Percentiles rank a stretch among this genome's conserved stretches.
Evolutionary conservation across 2,329 filamentous ascomycete species (phyloP).

Genomic region (Byssochlamys sp.): DNA sequence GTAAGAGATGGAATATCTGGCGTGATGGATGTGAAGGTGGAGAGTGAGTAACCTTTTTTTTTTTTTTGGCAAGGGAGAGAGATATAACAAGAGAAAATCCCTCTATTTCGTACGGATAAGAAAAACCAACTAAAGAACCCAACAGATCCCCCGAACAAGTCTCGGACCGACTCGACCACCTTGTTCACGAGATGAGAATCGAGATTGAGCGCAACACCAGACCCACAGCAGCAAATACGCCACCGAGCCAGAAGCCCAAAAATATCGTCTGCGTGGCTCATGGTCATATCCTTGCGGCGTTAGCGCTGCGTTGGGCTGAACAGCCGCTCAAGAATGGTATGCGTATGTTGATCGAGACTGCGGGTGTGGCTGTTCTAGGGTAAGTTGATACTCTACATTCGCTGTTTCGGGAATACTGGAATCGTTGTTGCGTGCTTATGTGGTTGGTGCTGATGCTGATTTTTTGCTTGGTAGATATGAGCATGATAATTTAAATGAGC

Average conservation of each 20-base stretch:
- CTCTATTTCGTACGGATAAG: background rate
- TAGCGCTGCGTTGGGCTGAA: slow-evolving; percentile 10
- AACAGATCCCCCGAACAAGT: slow-evolving; percentile 7
- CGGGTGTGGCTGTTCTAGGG: slow-evolving; percentile 10
- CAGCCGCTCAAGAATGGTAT: slow-evolving; percentile 6
- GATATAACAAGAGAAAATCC: background rate
- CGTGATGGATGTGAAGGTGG: slow-evolving; percentile 10
- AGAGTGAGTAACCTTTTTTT: slow-evolving; percentile 6
- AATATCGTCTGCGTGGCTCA: slow-evolving; percentile 11
- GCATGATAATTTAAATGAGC: slow-evolving; percentile 5
- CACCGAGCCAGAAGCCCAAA: slow-evolving; percentile 1
- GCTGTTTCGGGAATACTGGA: background rate
- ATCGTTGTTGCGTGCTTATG: background rate
- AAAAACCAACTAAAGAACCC: background rate
- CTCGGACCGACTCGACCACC: slow-evolving; percentile 4
- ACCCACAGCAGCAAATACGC: slow-evolving; percentile 6
- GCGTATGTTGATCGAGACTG: slow-evolving; percentile 9
- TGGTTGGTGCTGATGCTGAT: slow-evolving; percentile 1
- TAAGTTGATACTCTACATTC: slow-evolving; percentile 1
- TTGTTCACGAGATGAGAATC: slow-evolving; percentile 6
- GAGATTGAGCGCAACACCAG: slow-evolving; percentile 1
- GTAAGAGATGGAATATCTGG: slow-evolving; percentile 10
- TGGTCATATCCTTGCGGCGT: slow-evolving; percentile 10
- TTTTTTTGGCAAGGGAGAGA: background rate
- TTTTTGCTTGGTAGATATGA: slow-evolving; percentile 6